These are phyloP conservation scores for Mycena capillaripes DNA, from an alignment of 768 basidiomycete species.

Conservation along the genomic window DNA sequence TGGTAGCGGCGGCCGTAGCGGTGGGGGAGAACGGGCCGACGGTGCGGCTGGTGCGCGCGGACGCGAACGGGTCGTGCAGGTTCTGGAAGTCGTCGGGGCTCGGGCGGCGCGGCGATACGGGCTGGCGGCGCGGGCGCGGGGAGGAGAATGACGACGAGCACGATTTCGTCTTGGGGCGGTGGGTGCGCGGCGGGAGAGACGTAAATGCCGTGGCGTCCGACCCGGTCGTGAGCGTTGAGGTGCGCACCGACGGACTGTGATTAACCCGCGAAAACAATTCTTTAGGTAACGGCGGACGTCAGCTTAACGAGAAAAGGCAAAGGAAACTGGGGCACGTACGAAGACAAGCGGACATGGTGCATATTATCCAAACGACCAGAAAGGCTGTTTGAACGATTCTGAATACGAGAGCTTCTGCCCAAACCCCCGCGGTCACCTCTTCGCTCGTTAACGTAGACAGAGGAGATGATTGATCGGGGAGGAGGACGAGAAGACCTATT, in stretches of 20 bases:
- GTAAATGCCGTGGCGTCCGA: constrained; percentile 34
- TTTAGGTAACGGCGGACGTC: constrained; percentile 2
- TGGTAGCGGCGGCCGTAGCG: no score
- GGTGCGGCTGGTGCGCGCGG: constrained; percentile 15
- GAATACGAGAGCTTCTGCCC: constrained; percentile 31
- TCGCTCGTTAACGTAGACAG: constrained; percentile 23
- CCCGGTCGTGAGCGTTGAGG: constrained; percentile 18
- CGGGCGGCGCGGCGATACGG: constrained; percentile 24
- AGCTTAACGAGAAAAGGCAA: constrained; percentile 17
- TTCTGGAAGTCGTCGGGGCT: constrained; percentile 37
- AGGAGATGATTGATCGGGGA: constrained; percentile 27
- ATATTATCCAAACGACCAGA: constrained; percentile 38
- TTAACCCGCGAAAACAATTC: constrained; percentile 27
- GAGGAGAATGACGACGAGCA: constrained; percentile 33
- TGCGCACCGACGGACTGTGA: background rate
- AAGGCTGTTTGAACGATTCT: constrained; percentile 36
- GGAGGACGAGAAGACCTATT: constrained; percentile 26
- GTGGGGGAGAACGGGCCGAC: background rate
- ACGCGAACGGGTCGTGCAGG: constrained; percentile 42
- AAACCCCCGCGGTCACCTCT: constrained; percentile 17
- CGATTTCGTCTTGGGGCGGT: constrained; percentile 19
- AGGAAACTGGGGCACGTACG: constrained; percentile 27
- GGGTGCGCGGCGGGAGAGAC: constrained; percentile 19
- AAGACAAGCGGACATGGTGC: constrained; percentile 37
- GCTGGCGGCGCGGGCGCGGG: constrained; percentile 27